These are phyloP conservation scores for Odontarrhena argentea DNA, from an alignment of 345 rosid genomes.

Conservation along the genomic window DNA sequence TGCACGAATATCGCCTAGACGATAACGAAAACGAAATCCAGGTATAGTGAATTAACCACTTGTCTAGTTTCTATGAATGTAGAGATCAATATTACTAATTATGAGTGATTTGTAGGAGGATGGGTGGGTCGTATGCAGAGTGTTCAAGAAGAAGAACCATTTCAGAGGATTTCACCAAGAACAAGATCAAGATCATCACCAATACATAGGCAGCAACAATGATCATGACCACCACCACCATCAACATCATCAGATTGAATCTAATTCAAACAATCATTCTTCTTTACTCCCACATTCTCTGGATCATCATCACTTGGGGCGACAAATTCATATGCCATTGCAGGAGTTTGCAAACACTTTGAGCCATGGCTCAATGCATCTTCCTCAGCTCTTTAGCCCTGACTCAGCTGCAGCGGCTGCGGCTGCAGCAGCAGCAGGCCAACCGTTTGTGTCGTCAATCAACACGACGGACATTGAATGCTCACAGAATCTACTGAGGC, in stretches of 20 bases:
- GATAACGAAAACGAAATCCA: conserved; percentile 69
- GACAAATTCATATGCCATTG: conserved; percentile 38
- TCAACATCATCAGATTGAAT: conserved; percentile 34
- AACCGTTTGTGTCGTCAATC: conserved; percentile 43
- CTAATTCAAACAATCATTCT: conserved; percentile 36
- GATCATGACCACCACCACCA: conserved; percentile 39
- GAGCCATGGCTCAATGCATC: conserved; percentile 62
- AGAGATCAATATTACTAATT: too few relatives aligned
- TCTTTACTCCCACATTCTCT: conserved; percentile 31
- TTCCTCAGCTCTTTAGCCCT: conserved; percentile 79
- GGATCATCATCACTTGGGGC: conserved; percentile 34
- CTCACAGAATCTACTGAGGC: conserved; percentile 69
- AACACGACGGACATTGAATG: conserved; percentile 56
- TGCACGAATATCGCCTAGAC: conserved; percentile 97
- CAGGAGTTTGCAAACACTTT: conserved; percentile 41
- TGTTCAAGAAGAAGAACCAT: conserved; percentile 78
- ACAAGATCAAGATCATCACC: conserved; percentile 48
- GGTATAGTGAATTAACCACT: conserved; percentile 39
- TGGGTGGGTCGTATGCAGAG: conserved; percentile 94
- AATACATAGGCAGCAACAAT: conserved; percentile 35
- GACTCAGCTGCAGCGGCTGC: conserved; percentile 49
- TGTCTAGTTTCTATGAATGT: background rate
- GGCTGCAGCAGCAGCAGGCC: conserved; percentile 39
- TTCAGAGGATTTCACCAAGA: conserved; percentile 60
- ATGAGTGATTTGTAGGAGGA: conserved; percentile 59